Percentiles rank a stretch among this genome's conserved stretches.
phyloP scores from a whole-genome alignment of 176 grass and related monocot genomes.

The Hsuehochloa calcarea region DNA sequence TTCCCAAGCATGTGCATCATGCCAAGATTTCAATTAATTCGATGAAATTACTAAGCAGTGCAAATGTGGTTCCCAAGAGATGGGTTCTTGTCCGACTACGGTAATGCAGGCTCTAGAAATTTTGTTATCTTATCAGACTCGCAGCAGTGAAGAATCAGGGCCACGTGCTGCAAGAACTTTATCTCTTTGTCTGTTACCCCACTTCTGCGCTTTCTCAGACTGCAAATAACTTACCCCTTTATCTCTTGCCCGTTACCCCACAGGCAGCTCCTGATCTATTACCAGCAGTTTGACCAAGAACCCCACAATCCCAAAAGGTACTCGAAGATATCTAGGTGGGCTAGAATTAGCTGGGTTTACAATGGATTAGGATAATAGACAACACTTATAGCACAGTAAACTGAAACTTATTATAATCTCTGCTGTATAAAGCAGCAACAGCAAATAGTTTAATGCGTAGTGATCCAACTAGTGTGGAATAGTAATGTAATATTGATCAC shows the following conservation, averaged over 20 bases:
- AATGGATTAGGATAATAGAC: background rate
- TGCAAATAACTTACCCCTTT: constrained; percentile 13
- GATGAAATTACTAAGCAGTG: background rate
- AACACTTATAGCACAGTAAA: background rate
- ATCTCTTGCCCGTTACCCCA: constrained; percentile 18
- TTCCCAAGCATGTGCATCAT: background rate
- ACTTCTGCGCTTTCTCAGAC: constrained; percentile 27
- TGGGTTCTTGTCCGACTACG: background rate
- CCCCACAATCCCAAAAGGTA: constrained; percentile 16
- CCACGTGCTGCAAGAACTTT: constrained; percentile 8
- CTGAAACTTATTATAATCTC: constrained; percentile 16
- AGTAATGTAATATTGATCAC: background rate
- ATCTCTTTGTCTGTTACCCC: background rate
- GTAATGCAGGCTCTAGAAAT: background rate
- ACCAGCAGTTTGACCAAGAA: constrained; percentile 26
- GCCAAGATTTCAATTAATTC: background rate
- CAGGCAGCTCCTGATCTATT: background rate
- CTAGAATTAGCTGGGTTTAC: background rate
- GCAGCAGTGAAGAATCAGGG: constrained; percentile 6
- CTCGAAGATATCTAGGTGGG: background rate
- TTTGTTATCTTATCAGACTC: background rate
- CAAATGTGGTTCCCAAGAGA: background rate
- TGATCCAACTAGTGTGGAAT: constrained; percentile 18
- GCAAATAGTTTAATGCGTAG: constrained; percentile 28
- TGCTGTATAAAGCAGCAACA: constrained; percentile 32